These are phyloP conservation scores for Xylaria telfairii DNA, from an alignment of 495 filamentous ascomycete species.

Conservation along the genomic window DNA sequence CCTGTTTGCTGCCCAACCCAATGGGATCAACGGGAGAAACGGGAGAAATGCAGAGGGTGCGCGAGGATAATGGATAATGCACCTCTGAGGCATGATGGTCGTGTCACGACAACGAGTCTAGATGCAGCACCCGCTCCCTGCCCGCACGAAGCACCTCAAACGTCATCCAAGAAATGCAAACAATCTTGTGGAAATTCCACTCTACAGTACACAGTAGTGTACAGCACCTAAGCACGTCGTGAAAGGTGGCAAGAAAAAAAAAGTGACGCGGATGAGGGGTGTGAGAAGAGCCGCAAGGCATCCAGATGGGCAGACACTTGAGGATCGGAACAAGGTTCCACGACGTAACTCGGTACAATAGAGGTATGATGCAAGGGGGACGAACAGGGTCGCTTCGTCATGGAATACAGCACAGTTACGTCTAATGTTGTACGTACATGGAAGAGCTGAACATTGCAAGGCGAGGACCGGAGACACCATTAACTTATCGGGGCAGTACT, in stretches of 20 bases:
- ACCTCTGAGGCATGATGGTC: neutral
- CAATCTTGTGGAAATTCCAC: neutral
- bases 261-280: neutral
- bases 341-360: neutral
- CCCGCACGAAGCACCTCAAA: conserved; percentile 5
- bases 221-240: no score
- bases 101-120: conserved; percentile 9
- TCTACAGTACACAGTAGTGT: no score
- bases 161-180: neutral
- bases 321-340: neutral
- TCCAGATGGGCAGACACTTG: conserved; percentile 16
- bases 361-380: neutral
- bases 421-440: neutral
- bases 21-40: neutral
- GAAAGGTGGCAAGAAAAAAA: conserved; percentile 15
- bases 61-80: neutral
- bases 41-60: neutral
- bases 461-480: neutral
- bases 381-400: no score
- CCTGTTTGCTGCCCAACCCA: neutral
- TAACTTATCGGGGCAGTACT: neutral
- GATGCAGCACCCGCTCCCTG: conserved; percentile 1
- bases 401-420: no score
- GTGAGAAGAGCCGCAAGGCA: conserved; percentile 15
- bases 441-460: neutral